Evolutionary conservation across 225 moss, liverwort and hornwort genomes (phyloP), one percentile per base, ranked within the genome.

Genomic region (Polytrichum formosum): DNA sequence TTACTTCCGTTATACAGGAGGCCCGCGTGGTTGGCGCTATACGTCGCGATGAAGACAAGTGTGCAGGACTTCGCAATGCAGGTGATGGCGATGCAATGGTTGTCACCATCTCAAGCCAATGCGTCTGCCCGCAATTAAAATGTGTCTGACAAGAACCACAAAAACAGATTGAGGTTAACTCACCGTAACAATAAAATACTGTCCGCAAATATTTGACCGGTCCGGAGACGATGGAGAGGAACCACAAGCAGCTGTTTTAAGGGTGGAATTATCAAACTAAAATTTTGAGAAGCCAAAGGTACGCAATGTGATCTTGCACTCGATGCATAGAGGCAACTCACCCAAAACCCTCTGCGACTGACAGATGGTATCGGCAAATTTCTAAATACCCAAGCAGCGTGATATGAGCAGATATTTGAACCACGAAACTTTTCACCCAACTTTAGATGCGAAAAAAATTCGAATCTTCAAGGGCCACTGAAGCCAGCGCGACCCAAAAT

Each of bases 31-130:
- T 16, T 29, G 28, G 22, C 26, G 17, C 53, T 27, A 66, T 25
- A 6, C n/a, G 10, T 18, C 20, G 74, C 8, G 68, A 80, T 27
- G 56, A 65, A 60, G 60, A 23, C 10, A 25, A 26, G 6, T 4
- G 63, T 23, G 61, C 25, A 6, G 71, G 75, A 31, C 65, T 60
- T 65, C 37, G 56, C 62, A 80, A 68, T 73, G 68, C 73, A 65
- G 75, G 19, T 75, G 77, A 33, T 33, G 68, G 72, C 1, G 73
- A 29, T 17, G 63, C 73, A 8, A 80, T 29, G 73, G 67, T 55
- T 54, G 73, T 59, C 80, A 71, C 71, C 86, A 86, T 86, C 37
- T 37, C 37, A 37, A 37, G 13, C 37, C 31, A 31, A 59, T 59
- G 58, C 23, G 21, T 23, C 58, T 59, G 58, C 23, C 58, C 58